Percentiles rank a stretch among this genome's conserved stretches.
phyloP scores from a whole-genome alignment of 441 rosid genomes.

The Metrosideros polymorpha region DNA sequence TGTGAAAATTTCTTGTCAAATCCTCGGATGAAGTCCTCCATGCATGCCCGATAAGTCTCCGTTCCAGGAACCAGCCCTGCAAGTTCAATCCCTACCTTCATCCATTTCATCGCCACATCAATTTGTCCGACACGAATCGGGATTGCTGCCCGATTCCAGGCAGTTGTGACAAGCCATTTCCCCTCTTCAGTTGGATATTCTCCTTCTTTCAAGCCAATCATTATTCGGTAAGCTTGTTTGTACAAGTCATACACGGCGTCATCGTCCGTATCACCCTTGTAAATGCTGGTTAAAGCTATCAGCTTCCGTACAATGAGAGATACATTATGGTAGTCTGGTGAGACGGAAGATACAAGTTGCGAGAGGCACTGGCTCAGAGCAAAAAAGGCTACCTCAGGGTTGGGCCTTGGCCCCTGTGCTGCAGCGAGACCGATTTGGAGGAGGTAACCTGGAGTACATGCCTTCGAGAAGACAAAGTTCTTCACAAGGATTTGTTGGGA shows the following conservation, averaged over 20 bases:
- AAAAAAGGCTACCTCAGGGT: slow-evolving; percentile 59
- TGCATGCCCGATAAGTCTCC: slow-evolving; percentile 71
- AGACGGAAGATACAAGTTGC: slow-evolving; percentile 51
- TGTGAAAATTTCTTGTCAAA: slow-evolving; percentile 28
- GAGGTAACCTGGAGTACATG: slow-evolving; percentile 54
- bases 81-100: slow-evolving; percentile 57
- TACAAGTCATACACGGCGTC: slow-evolving; percentile 49
- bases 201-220: slow-evolving; percentile 82
- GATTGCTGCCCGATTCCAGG: slow-evolving; percentile 85
- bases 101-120: slow-evolving; percentile 73
- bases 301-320: slow-evolving; percentile 65
- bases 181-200: slow-evolving; percentile 88
- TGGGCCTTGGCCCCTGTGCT: slow-evolving; percentile 48
- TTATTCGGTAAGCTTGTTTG: slow-evolving; percentile 75
- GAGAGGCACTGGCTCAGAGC: slow-evolving; percentile 74
- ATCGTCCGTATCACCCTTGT: slow-evolving; percentile 63
- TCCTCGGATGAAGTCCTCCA: slow-evolving; percentile 61
- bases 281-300: slow-evolving; percentile 49
- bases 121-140: slow-evolving; percentile 60
- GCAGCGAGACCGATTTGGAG: slow-evolving; percentile 75
- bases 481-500: slow-evolving; percentile 48
- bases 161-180: slow-evolving; percentile 88
- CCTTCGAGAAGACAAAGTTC: slow-evolving; percentile 59
- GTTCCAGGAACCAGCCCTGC: slow-evolving; percentile 59
- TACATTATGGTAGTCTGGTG: slow-evolving; percentile 54